These are phyloP conservation scores for Ceratobasidium sp. DNA, from an alignment of 1,284 basidiomycete genomes.

Conservation along the genomic window DNA sequence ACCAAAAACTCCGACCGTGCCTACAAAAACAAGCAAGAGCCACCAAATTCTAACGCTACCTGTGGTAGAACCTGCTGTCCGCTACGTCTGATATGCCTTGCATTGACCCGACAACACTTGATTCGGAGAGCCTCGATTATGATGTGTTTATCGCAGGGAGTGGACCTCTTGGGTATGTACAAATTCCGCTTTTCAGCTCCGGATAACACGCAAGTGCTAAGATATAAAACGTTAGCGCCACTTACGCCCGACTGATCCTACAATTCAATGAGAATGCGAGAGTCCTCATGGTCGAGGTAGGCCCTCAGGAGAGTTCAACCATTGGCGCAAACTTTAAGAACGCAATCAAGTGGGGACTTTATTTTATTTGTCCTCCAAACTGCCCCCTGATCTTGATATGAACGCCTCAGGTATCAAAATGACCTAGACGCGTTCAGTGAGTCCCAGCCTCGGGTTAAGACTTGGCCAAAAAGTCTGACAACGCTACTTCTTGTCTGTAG, in stretches of 20 bases:
- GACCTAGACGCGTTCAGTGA: constrained; percentile 31
- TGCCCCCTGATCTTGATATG: too few relatives aligned
- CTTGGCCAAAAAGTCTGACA: too few relatives aligned
- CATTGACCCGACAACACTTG: neutral
- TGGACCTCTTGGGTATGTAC: constrained; percentile 9
- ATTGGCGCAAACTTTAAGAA: constrained; percentile 19
- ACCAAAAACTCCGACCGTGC: too few relatives aligned
- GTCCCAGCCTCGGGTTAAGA: neutral
- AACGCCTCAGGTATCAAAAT: constrained; percentile 9
- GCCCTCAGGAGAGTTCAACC: neutral
- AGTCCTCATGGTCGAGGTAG: constrained; percentile 31
- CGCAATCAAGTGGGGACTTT: neutral
- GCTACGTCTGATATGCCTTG: too few relatives aligned
- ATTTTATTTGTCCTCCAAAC: neutral
- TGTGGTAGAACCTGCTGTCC: too few relatives aligned
- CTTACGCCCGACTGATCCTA: constrained; percentile 7
- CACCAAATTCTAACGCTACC: too few relatives aligned
- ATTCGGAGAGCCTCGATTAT: neutral
- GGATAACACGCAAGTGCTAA: neutral
- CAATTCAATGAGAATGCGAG: neutral
- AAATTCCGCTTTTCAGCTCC: neutral
- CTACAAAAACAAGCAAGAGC: too few relatives aligned
- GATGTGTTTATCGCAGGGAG: constrained; percentile 21
- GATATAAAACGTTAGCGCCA: neutral
- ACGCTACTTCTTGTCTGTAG: neutral